These are phyloP conservation scores for Recurvomyces mirabilis DNA, from an alignment of 495 filamentous ascomycete species.

Conservation along the genomic window DNA sequence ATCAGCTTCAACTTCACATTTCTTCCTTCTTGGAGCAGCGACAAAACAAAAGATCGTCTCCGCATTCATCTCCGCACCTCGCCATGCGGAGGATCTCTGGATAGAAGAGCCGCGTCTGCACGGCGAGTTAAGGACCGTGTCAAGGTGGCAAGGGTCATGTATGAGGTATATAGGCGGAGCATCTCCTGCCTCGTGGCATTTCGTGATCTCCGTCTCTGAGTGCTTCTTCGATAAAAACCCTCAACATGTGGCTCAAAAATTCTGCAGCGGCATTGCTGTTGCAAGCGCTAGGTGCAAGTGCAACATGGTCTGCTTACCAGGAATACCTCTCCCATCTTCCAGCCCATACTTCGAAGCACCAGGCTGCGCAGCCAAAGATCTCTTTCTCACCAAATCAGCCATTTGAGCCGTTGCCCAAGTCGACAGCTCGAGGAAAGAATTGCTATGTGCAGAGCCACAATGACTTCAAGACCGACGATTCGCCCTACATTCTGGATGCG, in stretches of 20 bases:
- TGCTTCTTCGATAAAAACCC: background rate
- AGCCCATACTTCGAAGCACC: constrained; percentile 1
- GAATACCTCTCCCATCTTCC: constrained; percentile 10
- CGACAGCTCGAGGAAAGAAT: constrained; percentile 14
- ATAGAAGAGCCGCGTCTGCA: background rate
- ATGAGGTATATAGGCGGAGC: constrained; percentile 1
- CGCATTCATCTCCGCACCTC: no score
- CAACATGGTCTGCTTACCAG: constrained; percentile 11
- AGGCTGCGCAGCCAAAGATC: background rate
- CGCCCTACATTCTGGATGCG: constrained; percentile 45
- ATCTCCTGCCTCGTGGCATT: no score
- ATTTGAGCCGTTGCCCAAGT: constrained; percentile 18
- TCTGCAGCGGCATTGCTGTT: constrained; percentile 4
- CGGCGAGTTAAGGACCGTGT: no score
- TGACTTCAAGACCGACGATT: constrained; percentile 44
- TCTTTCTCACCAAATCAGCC: constrained; percentile 14
- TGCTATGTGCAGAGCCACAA: constrained; percentile 28
- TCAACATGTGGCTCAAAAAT: constrained; percentile 4
- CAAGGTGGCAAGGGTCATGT: no score
- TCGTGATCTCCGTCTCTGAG: background rate
- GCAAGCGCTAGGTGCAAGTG: constrained; percentile 3
- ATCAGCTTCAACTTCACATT: no score
- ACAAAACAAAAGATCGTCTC: no score
- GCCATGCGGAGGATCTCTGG: constrained; percentile 8
- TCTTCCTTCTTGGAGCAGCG: no score